These are phyloP conservation scores for Geotrichum aggregatum DNA, from an alignment of 1,139 yeast species.

Conservation along the genomic window DNA sequence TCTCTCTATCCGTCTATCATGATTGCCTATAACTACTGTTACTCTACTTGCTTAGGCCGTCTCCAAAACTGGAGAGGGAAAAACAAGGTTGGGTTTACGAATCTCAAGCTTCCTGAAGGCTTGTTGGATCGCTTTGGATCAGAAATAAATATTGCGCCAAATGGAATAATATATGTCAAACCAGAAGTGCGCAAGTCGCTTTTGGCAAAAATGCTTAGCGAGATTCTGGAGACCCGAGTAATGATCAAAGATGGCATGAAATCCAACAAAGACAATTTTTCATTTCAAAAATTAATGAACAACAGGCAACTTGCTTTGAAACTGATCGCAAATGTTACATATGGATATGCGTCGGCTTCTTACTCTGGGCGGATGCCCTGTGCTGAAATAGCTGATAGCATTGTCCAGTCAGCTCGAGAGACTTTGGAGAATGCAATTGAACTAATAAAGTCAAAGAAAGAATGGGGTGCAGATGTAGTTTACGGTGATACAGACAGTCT, in stretches of 20 bases:
- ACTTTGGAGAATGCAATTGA: slow-evolving; percentile 68
- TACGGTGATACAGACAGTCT: slow-evolving; percentile 96
- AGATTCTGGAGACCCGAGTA: slow-evolving; percentile 72
- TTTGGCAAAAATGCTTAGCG: slow-evolving; percentile 78
- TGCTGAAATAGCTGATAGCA: slow-evolving; percentile 89
- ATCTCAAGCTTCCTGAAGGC: slow-evolving; percentile 53
- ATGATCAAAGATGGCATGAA: slow-evolving; percentile 74
- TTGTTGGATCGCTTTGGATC: slow-evolving; percentile 51
- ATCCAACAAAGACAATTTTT: slow-evolving; percentile 42
- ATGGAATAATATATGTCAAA: slow-evolving; percentile 76
- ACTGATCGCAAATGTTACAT: slow-evolving; percentile 88
- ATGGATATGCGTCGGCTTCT: slow-evolving; percentile 92
- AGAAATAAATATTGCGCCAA: slow-evolving; percentile 70
- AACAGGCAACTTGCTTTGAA: slow-evolving; percentile 84
- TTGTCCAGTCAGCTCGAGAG: slow-evolving; percentile 88
- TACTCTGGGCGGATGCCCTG: slow-evolving; percentile 97
- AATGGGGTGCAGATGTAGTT: slow-evolving; percentile 87
- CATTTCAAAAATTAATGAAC: slow-evolving; percentile 55
- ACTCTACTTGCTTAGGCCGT: slow-evolving; percentile 77
- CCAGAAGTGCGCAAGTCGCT: slow-evolving; percentile 63
- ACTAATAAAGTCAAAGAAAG: slow-evolving; percentile 53
- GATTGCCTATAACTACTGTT: slow-evolving; percentile 89
- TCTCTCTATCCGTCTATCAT: slow-evolving; percentile 89
- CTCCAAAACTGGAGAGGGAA: slow-evolving; percentile 50
- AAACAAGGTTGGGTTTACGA: slow-evolving; percentile 50